phyloP scores from a whole-genome alignment of 495 filamentous ascomycete species.

The Tricharina praecox region DNA sequence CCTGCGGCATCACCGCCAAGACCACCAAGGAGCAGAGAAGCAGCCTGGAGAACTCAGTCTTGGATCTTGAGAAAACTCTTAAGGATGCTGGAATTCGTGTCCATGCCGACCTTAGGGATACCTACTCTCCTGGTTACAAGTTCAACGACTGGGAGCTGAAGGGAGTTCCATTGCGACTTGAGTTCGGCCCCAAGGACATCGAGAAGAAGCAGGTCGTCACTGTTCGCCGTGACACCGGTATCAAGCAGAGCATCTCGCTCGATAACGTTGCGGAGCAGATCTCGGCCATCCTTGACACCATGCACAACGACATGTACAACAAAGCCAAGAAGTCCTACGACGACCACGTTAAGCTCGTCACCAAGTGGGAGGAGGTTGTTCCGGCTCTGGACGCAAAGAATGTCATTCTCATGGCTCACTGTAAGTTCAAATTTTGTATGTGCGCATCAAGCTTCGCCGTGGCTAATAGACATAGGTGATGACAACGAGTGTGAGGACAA shows the following conservation, averaged over 20 bases:
- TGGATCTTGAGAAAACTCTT: conserved; percentile 46
- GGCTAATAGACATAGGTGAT: conserved; percentile 14
- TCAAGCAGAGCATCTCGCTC: conserved; percentile 57
- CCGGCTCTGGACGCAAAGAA: conserved; percentile 83
- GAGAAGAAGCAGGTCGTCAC: conserved; percentile 66
- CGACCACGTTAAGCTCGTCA: conserved; percentile 61
- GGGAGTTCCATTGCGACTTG: conserved; percentile 80
- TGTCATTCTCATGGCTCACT: conserved; percentile 73
- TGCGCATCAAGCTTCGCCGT: background rate
- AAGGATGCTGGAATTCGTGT: conserved; percentile 49
- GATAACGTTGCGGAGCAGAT: conserved; percentile 51
- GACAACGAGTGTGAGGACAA: conserved; percentile 71
- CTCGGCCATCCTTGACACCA: conserved; percentile 66
- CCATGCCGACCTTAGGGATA: conserved; percentile 62
- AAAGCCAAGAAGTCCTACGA: conserved; percentile 63
- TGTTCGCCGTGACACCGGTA: conserved; percentile 76
- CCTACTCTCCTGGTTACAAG: conserved; percentile 86
- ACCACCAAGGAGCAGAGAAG: conserved; percentile 58
- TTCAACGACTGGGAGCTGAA: conserved; percentile 97
- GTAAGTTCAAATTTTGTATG: conserved; percentile 32
- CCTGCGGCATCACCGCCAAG: conserved; percentile 84
- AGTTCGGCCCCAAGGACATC: conserved; percentile 87
- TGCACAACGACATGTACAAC: conserved; percentile 71
- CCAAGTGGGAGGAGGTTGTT: conserved; percentile 75
- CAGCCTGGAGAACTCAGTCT: conserved; percentile 52